These are phyloP conservation scores for Moniliophthora roreri DNA, from an alignment of 1,284 basidiomycete genomes.

Conservation along the genomic window DNA sequence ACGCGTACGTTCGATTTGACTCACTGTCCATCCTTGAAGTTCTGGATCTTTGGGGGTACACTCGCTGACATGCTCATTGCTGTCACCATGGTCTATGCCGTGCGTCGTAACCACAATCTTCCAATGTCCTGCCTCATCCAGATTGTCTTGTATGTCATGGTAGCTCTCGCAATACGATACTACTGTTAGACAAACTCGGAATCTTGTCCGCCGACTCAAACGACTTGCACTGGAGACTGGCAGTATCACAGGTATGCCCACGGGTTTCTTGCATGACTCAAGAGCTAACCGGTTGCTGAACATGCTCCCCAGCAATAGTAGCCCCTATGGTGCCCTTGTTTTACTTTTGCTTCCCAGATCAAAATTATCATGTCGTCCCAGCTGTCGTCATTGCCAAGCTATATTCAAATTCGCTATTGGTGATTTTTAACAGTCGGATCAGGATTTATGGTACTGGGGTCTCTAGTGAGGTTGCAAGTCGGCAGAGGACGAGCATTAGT, in stretches of 20 bases:
- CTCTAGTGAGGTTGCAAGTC: too few relatives aligned
- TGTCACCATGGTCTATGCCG: too few relatives aligned
- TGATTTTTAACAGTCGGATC: background rate
- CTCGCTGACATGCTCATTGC: too few relatives aligned
- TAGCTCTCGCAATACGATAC: background rate
- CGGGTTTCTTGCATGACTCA: background rate
- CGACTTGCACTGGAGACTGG: background rate
- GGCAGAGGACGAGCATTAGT: too few relatives aligned
- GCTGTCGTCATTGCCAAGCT: background rate
- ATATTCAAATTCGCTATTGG: background rate
- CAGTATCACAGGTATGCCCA: background rate
- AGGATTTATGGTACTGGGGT: background rate
- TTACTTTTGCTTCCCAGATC: background rate
- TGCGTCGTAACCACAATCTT: too few relatives aligned
- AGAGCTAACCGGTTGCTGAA: background rate
- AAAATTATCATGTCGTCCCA: background rate
- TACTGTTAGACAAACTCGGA: background rate
- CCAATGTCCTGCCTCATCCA: background rate
- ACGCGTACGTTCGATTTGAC: too few relatives aligned
- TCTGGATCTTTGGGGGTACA: too few relatives aligned
- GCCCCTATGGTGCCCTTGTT: background rate
- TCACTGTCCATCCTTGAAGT: too few relatives aligned
- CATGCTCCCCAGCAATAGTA: background rate
- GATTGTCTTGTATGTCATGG: too few relatives aligned
- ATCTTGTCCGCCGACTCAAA: background rate